These are phyloP conservation scores for Globisporangium cederbergense DNA, from an alignment of 352 stramenopile species.

Conservation along the genomic window DNA sequence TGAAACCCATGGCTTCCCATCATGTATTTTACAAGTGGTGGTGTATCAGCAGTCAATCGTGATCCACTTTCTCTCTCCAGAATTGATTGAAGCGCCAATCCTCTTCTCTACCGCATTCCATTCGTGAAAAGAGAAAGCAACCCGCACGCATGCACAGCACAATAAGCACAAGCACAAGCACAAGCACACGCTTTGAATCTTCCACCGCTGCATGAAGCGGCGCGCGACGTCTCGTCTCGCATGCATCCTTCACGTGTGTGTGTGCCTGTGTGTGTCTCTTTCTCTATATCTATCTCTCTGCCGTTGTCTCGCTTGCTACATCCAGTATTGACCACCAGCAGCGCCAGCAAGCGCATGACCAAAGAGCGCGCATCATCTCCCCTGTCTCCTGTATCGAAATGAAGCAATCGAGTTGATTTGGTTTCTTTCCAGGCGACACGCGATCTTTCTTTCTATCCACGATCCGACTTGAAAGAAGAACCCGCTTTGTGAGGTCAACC, in stretches of 20 bases:
- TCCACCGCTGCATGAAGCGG: neutral
- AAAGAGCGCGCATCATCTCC: neutral
- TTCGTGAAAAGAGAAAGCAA: neutral
- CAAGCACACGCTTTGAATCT: neutral
- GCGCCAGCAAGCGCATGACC: neutral
- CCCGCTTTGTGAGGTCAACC: neutral
- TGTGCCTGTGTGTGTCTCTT: neutral
- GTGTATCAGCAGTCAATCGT: neutral
- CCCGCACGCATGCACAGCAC: neutral
- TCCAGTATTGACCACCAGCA: neutral
- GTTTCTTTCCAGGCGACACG: neutral
- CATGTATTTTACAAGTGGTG: neutral
- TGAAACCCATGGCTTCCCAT: too few relatives aligned
- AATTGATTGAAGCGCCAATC: neutral
- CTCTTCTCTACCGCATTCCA: neutral
- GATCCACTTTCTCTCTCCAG: neutral
- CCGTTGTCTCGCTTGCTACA: neutral
- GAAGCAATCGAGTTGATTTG: neutral
- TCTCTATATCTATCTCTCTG: neutral
- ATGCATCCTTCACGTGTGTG: neutral
- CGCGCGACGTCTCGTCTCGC: neutral
- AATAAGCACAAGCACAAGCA: neutral
- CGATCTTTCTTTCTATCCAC: neutral
- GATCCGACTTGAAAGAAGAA: conserved; percentile 5
- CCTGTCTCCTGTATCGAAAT: too few relatives aligned